These are phyloP conservation scores for Austroboletus novae-zelandiae DNA, from an alignment of 1,284 basidiomycete species.

Conservation along the genomic window DNA sequence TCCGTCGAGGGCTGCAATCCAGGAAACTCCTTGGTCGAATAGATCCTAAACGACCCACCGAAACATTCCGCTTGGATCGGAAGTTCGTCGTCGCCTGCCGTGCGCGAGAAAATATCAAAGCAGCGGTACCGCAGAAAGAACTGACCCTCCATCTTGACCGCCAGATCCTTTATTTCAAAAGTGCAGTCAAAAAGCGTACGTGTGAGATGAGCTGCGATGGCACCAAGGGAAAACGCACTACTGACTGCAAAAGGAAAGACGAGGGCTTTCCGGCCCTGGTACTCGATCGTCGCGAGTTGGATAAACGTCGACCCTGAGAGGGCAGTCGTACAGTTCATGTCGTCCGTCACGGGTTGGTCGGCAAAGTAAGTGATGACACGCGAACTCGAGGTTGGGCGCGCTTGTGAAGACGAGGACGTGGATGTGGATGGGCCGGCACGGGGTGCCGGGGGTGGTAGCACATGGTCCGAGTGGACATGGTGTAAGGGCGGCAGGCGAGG, in stretches of 20 bases:
- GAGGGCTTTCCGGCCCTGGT: conserved; percentile 56
- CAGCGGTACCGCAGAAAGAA: conserved; percentile 67
- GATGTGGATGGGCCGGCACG: neutral
- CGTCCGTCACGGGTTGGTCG: conserved; percentile 44
- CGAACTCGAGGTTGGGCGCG: conserved; percentile 6
- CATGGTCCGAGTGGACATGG: conserved; percentile 10
- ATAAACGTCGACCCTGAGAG: conserved; percentile 66
- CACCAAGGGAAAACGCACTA: conserved; percentile 16
- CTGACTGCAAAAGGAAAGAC: conserved; percentile 73
- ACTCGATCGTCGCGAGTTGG: conserved; percentile 56
- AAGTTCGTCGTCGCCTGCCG: conserved; percentile 30
- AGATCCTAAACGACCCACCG: conserved; percentile 66
- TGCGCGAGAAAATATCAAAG: conserved; percentile 61
- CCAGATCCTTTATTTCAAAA: conserved; percentile 39
- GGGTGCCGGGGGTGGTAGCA: conserved; percentile 9
- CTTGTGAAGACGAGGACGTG: neutral
- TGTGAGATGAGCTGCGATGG: neutral
- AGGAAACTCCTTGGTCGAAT: conserved; percentile 79
- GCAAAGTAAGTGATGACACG: conserved; percentile 42
- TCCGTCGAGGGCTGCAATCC: conserved; percentile 70
- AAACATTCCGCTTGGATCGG: conserved; percentile 69
- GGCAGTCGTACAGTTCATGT: conserved; percentile 50
- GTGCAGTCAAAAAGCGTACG: neutral
- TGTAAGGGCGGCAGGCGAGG: conserved; percentile 16
- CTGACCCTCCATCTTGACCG: conserved; percentile 61